A percentile compares a stretch with the other conserved stretches of the same genome.
phyloP scores from a whole-genome alignment of 352 stramenopile species.

The Plasmopara muralis region DNA sequence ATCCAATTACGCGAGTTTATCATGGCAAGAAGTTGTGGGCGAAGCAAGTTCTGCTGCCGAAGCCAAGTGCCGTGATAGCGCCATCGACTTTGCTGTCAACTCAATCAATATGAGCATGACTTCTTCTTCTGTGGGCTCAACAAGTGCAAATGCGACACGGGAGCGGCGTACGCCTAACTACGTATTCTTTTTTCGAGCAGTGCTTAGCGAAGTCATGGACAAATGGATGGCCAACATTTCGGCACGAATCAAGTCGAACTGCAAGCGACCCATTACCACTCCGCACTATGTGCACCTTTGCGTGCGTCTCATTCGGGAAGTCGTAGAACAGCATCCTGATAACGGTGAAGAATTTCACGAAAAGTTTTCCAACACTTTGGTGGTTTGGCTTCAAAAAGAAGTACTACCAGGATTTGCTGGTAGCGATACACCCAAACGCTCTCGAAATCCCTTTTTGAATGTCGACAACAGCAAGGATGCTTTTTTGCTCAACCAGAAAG shows the following conservation, averaged over 20 bases:
- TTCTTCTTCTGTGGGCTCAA: conserved; percentile 52
- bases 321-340: conserved; percentile 79
- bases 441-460: conserved; percentile 78
- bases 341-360: conserved; percentile 77
- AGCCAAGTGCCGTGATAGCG: conserved; percentile 53
- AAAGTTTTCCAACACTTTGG: conserved; percentile 78
- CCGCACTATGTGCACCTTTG: conserved; percentile 82
- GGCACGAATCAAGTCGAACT: conserved; percentile 57
- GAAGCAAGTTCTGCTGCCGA: conserved; percentile 51
- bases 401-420: conserved; percentile 76
- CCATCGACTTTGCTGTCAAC: conserved; percentile 61
- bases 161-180: conserved; percentile 78
- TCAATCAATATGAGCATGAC: conserved; percentile 83
- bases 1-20: conserved; percentile 47
- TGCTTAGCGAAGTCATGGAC: conserved; percentile 83
- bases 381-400: conserved; percentile 84
- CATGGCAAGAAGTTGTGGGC: conserved; percentile 63
- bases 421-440: conserved; percentile 68
- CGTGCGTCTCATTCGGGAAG: conserved; percentile 74
- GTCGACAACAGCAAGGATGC: conserved; percentile 75
- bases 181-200: conserved; percentile 77
- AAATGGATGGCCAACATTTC: conserved; percentile 84
- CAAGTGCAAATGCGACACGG: conserved; percentile 67
- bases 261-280: conserved; percentile 68
- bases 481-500: conserved; percentile 77